Percentiles rank a stretch among this genome's conserved stretches.
These are phyloP conservation scores for Brassica cretica DNA, from an alignment of 345 rosid genomes.

Conservation along the genomic window DNA sequence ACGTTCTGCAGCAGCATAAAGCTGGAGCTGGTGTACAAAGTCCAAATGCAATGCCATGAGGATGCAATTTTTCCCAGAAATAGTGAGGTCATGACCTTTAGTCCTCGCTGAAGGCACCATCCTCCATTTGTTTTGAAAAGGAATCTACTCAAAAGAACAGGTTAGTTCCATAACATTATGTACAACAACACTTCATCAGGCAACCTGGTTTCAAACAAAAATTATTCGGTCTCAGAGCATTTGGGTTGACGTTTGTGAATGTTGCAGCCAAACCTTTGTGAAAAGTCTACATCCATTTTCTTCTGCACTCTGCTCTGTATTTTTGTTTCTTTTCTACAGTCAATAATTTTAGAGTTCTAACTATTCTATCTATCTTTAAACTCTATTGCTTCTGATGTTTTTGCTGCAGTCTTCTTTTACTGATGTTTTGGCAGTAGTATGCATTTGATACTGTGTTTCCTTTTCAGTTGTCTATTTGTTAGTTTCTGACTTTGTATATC, in stretches of 20 bases:
- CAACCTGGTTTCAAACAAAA: background rate
- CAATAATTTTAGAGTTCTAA: background rate
- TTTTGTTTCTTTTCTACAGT: background rate
- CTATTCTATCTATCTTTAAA: background rate
- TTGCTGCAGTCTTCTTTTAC: background rate
- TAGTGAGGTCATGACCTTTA: background rate
- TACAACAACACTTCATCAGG: background rate
- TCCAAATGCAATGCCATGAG: background rate
- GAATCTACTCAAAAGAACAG: background rate
- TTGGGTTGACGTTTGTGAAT: background rate
- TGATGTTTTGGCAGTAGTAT: background rate
- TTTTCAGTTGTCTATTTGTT: background rate
- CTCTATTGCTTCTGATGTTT: background rate
- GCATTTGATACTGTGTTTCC: background rate
- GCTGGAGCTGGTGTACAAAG: background rate
- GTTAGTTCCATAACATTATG: background rate
- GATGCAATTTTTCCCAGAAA: background rate
- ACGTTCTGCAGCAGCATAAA: background rate
- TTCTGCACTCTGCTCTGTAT: background rate
- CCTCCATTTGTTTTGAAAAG: background rate
- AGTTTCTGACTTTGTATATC: background rate
- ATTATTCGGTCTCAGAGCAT: background rate
- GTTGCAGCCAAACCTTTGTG: background rate
- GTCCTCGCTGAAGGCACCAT: background rate
- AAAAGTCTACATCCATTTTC: background rate